These are phyloP conservation scores for Phytophthora agathidicida DNA, from an alignment of 352 stramenopile genomes.

Conservation along the genomic window DNA sequence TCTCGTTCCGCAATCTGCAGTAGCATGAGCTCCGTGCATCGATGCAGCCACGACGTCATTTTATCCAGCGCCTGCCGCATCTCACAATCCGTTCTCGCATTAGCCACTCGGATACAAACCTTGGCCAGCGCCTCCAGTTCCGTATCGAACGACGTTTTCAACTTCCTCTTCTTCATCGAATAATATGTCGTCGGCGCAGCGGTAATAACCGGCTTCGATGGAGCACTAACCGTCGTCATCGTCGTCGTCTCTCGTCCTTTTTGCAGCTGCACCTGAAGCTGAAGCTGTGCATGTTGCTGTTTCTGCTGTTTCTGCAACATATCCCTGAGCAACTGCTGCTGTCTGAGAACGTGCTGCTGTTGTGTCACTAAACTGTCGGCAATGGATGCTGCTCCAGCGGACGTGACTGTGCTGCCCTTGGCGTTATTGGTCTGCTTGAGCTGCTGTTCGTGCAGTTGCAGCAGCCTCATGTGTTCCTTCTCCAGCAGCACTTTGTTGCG, in stretches of 20 bases:
- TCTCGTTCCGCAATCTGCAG: slow-evolving; percentile 65
- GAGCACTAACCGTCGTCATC: neutral
- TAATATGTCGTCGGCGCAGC: slow-evolving; percentile 9
- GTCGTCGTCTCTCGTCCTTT: slow-evolving; percentile 10
- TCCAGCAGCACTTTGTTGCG: slow-evolving; percentile 53
- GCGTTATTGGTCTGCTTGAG: slow-evolving; percentile 16
- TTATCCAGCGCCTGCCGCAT: slow-evolving; percentile 63
- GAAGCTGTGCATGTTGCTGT: slow-evolving; percentile 28
- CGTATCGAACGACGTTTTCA: slow-evolving; percentile 44
- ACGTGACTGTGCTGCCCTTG: slow-evolving; percentile 21
- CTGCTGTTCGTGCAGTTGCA: slow-evolving; percentile 47
- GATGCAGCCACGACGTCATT: slow-evolving; percentile 60
- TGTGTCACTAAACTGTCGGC: slow-evolving; percentile 44
- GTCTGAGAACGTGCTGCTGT: slow-evolving; percentile 54
- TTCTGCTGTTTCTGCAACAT: slow-evolving; percentile 47
- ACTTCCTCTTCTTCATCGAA: slow-evolving; percentile 46
- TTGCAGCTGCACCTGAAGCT: slow-evolving; percentile 33
- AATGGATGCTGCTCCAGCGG: slow-evolving; percentile 25
- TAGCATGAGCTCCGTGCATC: slow-evolving; percentile 50
- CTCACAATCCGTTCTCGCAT: slow-evolving; percentile 54
- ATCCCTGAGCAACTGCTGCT: slow-evolving; percentile 50
- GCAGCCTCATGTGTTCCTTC: slow-evolving; percentile 45
- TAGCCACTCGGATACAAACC: slow-evolving; percentile 53
- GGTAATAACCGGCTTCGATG: slow-evolving; percentile 5
- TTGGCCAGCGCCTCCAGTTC: slow-evolving; percentile 71